phyloP scores from a whole-genome alignment of 2,329 filamentous ascomycete species.

The Cladorrhinum sp. region DNA sequence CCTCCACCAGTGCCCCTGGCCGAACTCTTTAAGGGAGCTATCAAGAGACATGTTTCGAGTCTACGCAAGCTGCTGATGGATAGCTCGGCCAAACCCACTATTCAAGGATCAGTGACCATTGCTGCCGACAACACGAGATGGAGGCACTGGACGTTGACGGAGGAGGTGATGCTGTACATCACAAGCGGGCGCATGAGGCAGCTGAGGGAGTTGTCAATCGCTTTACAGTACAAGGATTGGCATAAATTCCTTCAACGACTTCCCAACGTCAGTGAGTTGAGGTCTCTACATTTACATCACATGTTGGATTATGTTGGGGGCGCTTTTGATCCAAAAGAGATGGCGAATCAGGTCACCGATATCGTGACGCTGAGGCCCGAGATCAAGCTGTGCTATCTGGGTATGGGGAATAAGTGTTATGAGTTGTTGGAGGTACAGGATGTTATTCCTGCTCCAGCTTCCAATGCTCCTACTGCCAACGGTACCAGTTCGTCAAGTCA shows the following conservation, averaged over 20 bases:
- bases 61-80: conserved; percentile 73
- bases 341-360: conserved; percentile 73
- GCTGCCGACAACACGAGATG: conserved; percentile 47
- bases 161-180: conserved; percentile 68
- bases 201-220: conserved; percentile 68
- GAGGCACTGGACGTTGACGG: conserved; percentile 68
- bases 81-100: conserved; percentile 55
- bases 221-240: conserved; percentile 75
- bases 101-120: conserved; percentile 29
- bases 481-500: neutral
- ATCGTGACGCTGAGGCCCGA: conserved; percentile 74
- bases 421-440: conserved; percentile 65
- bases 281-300: conserved; percentile 40
- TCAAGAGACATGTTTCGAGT: conserved; percentile 68
- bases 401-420: conserved; percentile 74
- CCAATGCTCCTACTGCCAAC: neutral
- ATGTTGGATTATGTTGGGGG: conserved; percentile 23
- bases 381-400: conserved; percentile 74
- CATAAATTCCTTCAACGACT: conserved; percentile 76
- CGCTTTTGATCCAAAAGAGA: conserved; percentile 59
- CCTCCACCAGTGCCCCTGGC: conserved; percentile 60
- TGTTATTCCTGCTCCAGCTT: neutral
- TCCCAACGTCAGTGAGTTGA: conserved; percentile 66
- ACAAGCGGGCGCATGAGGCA: conserved; percentile 73
- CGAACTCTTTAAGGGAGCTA: conserved; percentile 65